These are phyloP conservation scores for Melastoma malabathricum DNA, from an alignment of 345 rosid species.

Conservation along the genomic window DNA sequence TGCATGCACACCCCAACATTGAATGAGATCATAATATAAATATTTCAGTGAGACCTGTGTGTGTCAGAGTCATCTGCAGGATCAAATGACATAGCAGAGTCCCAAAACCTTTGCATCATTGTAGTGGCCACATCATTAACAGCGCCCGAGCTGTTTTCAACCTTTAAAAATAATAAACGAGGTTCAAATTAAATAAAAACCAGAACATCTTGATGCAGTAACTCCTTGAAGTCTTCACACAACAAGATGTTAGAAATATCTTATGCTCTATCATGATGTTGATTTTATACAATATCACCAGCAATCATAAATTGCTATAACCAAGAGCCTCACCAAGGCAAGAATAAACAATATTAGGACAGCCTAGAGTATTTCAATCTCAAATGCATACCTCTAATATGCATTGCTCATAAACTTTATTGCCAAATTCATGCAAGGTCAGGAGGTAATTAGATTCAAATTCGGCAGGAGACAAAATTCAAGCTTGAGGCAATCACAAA, in stretches of 20 bases:
- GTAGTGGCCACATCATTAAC: slow-evolving; percentile 85
- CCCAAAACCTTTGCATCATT: slow-evolving; percentile 99
- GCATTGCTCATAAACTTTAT: no score
- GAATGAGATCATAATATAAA: not conserved
- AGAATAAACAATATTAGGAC: no score
- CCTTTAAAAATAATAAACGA: slow-evolving; percentile 22
- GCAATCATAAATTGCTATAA: no score
- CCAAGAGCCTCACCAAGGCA: no score
- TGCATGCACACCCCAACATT: slow-evolving; percentile 1
- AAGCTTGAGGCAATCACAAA: no score
- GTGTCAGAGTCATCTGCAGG: slow-evolving; percentile 84
- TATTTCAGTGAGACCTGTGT: slow-evolving; percentile 41
- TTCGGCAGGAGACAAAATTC: no score
- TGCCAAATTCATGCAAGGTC: no score
- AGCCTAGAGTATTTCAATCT: no score
- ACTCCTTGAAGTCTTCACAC: not conserved
- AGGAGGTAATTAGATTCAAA: no score
- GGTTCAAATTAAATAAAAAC: slow-evolving; percentile 3
- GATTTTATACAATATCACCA: no score
- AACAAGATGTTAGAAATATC: not conserved
- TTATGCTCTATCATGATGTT: no score
- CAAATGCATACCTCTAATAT: no score
- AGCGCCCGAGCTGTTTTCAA: slow-evolving; percentile 76
- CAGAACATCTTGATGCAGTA: not conserved
- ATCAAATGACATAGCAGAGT: slow-evolving; percentile 85